phyloP scores from a whole-genome alignment of 2,329 filamentous ascomycete species.

The Pseudocercospora crystallina region DNA sequence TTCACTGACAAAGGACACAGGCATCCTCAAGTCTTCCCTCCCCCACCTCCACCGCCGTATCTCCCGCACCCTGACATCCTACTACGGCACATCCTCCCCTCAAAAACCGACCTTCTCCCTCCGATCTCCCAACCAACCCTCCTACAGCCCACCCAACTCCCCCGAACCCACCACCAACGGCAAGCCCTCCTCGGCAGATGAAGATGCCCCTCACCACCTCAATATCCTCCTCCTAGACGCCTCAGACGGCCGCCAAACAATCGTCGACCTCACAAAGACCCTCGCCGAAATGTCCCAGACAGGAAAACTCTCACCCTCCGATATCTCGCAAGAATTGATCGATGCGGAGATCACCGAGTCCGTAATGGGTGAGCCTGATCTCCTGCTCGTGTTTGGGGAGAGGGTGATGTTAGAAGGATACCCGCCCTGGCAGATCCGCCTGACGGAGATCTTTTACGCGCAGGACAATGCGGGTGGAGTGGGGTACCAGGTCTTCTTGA shows the following conservation, averaged over 20 bases:
- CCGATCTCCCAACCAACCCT: slow-evolving; percentile 67
- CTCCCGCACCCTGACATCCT: slow-evolving; percentile 75
- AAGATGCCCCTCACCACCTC: slow-evolving; percentile 43
- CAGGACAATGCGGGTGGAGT: slow-evolving; percentile 55
- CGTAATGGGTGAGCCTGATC: slow-evolving; percentile 84
- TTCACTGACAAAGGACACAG: slow-evolving; percentile 45
- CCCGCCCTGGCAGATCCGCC: slow-evolving; percentile 90
- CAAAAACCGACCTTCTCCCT: slow-evolving; percentile 71
- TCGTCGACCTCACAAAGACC: slow-evolving; percentile 93
- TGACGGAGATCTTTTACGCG: slow-evolving; percentile 87
- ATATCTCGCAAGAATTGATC: slow-evolving; percentile 82
- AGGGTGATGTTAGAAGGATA: slow-evolving; percentile 84
- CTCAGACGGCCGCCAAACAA: slow-evolving; percentile 86
- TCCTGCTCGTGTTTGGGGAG: slow-evolving; percentile 83
- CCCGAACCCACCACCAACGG: slow-evolving; percentile 20
- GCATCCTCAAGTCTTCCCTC: slow-evolving; percentile 84
- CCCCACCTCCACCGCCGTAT: slow-evolving; percentile 80
- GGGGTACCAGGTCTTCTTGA: slow-evolving; percentile 90
- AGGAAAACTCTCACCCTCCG: slow-evolving; percentile 74
- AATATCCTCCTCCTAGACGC: slow-evolving; percentile 78
- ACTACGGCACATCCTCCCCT: slow-evolving; percentile 68
- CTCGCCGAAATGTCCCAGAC: slow-evolving; percentile 92
- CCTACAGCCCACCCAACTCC: slow-evolving; percentile 49
- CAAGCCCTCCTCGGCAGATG: slow-evolving; percentile 38
- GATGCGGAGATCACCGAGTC: slow-evolving; percentile 79